A percentile compares a stretch with the other conserved stretches of the same genome.
These are phyloP conservation scores for Pilasporangium apinafurcum DNA, from an alignment of 352 stramenopile genomes.

Conservation along the genomic window DNA sequence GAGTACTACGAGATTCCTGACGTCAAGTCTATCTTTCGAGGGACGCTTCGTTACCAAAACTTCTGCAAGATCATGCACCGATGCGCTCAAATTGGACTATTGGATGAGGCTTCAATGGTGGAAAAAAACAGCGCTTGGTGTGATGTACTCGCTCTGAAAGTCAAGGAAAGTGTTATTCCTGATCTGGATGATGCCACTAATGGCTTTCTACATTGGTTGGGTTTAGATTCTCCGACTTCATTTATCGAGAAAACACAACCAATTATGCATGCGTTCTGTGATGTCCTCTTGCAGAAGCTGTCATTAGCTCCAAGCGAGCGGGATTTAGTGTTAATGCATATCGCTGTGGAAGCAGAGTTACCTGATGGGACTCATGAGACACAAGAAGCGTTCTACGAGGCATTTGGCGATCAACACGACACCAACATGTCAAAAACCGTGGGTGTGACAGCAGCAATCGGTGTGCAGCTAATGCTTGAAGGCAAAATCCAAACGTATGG, in stretches of 20 bases:
- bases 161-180: constrained; percentile 11
- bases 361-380: constrained; percentile 33
- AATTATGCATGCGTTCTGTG: constrained; percentile 27
- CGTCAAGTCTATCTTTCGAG: constrained; percentile 63
- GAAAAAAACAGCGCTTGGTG: constrained; percentile 22
- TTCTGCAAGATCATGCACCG: constrained; percentile 66
- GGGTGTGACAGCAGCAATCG: constrained; percentile 73
- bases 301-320: constrained; percentile 51
- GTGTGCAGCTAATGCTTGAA: constrained; percentile 68
- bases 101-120: constrained; percentile 28
- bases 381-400: constrained; percentile 50
- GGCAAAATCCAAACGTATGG: constrained; percentile 31
- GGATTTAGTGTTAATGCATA: constrained; percentile 74
- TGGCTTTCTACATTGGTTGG: constrained; percentile 32
- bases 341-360: constrained; percentile 27
- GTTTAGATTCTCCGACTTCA: constrained; percentile 9
- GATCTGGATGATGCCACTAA: constrained; percentile 9
- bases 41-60: constrained; percentile 79
- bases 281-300: constrained; percentile 54
- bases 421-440: constrained; percentile 86
- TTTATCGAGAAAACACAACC: constrained; percentile 14
- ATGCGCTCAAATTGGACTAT: constrained; percentile 63
- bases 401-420: constrained; percentile 38
- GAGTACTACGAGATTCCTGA: constrained; percentile 78
- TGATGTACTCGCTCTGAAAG: constrained; percentile 28